Evolutionary conservation across 768 basidiomycete species (phyloP), one percentile per base, ranked within the genome.

Genomic region (Auriscalpium microsporum): DNA sequence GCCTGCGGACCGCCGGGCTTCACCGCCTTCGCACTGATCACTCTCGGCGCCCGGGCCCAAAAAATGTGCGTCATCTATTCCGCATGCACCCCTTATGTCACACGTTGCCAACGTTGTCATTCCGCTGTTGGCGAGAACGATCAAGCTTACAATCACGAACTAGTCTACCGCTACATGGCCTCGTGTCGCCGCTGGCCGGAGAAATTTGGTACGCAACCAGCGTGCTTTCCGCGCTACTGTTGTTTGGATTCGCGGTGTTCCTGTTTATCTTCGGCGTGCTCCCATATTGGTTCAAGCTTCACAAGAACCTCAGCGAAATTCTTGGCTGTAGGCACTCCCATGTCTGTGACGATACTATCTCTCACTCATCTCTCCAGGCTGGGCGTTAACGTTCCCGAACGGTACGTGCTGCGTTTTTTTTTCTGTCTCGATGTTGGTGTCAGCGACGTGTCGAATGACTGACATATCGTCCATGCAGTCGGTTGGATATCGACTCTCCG

Each of bases 1-100:
- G 75, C 73, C 35, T 73, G 72, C 53, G 76, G 77, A 4, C 77
- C 77, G 7, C 77, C 76, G 11, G 76, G 76, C 1, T 78, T 78
- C 61, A 78, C 76, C 2, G 76, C 77, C 0, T 67, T 77, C 21
- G 75, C 76, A 0, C 67, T 77, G 35, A 70, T 78, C 57, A 73
- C 73, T 51, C 70, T 78, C 10, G 76, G 74, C n/a, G 65, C 62
- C 17, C 62, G 65, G 3, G 71, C 75, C 0, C 55, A 59, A 33
- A 60, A 69, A 16, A 75, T 76, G 76, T 77, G 53, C 38, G 60
- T 68, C 49, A 23, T 35, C 21, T 16, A 38, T 17, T 53, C 38
- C 36, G 34, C 23, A 46, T 45, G 13, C 35, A 49, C 44, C 36
- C 14, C 8, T 33, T 48, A 38, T 40, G 17, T 49, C 28, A 28